Evolutionary conservation across 176 grass and related monocot species (phyloP).

Genomic region (Aegilops longissima): DNA sequence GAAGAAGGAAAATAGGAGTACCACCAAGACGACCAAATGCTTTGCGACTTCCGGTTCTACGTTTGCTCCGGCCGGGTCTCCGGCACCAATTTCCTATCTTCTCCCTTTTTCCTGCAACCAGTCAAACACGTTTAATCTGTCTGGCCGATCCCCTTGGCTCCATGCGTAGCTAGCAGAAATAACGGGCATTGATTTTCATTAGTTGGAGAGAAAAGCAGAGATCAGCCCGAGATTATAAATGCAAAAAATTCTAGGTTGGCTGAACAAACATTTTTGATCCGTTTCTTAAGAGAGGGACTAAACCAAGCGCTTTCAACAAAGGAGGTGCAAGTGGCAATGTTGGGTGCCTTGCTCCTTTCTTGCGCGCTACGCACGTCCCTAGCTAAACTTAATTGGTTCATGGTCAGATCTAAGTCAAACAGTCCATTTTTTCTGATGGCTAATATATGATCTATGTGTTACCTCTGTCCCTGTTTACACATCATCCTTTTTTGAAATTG

Average conservation of each 20-base stretch:
- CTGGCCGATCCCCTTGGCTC: neutral
- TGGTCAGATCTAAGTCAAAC: neutral
- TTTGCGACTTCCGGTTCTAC: neutral
- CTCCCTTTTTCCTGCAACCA: too few species aligned
- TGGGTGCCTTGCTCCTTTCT: neutral
- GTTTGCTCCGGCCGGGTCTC: neutral
- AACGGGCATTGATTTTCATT: neutral
- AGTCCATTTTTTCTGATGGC: neutral
- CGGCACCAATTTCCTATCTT: neutral
- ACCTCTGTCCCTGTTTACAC: too few species aligned
- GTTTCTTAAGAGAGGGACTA: constrained; percentile 3
- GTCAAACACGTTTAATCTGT: neutral
- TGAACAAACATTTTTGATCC: neutral
- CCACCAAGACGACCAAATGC: neutral
- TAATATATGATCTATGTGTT: neutral
- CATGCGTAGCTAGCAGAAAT: neutral
- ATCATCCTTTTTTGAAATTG: too few species aligned
- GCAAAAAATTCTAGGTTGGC: neutral
- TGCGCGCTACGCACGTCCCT: constrained; percentile 11
- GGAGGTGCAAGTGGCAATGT: neutral
- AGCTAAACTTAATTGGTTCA: neutral
- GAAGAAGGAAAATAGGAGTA: neutral
- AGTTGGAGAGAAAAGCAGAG: neutral
- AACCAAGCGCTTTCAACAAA: neutral
- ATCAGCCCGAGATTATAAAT: neutral